Conservation (phyloP, 2,329 filamentous ascomycete genomes). For the Venturia aucupariae region DNA sequence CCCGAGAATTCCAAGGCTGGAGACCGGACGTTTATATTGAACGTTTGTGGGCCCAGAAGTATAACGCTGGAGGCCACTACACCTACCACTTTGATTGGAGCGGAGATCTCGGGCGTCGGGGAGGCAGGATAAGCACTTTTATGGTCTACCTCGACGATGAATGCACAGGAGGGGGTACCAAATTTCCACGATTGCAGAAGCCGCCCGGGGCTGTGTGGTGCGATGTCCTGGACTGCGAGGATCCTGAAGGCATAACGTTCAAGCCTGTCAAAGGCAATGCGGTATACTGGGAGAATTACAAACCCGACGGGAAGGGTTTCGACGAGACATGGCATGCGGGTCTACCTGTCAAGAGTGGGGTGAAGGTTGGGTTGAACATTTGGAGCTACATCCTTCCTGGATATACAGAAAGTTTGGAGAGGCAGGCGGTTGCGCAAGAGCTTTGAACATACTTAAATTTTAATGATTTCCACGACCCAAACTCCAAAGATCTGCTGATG, state of each 20-base stretch:
- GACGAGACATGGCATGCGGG: conserved; percentile 53
- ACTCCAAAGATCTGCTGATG: neutral
- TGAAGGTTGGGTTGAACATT: conserved; percentile 54
- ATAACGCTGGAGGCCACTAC: conserved; percentile 50
- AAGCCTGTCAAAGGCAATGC: conserved; percentile 49
- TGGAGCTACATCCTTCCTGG: conserved; percentile 41
- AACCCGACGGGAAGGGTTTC: conserved; percentile 46
- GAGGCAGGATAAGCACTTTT: conserved; percentile 45
- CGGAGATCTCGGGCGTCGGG: conserved; percentile 29
- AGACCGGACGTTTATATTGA: conserved; percentile 49
- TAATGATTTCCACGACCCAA: neutral
- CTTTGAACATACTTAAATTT: neutral
- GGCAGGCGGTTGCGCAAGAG: neutral
- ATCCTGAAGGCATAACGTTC: conserved; percentile 44
- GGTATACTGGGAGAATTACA: conserved; percentile 54
- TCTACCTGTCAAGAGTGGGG: conserved; percentile 45
- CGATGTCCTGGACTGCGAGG: conserved; percentile 44
- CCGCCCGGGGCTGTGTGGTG: conserved; percentile 43
- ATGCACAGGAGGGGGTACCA: conserved; percentile 50
- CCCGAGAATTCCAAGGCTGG: conserved; percentile 52
- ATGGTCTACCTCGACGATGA: conserved; percentile 49
- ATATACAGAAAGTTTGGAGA: neutral
- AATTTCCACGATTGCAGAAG: conserved; percentile 45
- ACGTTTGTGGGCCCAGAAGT: conserved; percentile 51
- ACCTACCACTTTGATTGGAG: conserved; percentile 52